These are phyloP conservation scores for Passiflora organensis DNA, from an alignment of 345 rosid genomes.

Conservation along the genomic window DNA sequence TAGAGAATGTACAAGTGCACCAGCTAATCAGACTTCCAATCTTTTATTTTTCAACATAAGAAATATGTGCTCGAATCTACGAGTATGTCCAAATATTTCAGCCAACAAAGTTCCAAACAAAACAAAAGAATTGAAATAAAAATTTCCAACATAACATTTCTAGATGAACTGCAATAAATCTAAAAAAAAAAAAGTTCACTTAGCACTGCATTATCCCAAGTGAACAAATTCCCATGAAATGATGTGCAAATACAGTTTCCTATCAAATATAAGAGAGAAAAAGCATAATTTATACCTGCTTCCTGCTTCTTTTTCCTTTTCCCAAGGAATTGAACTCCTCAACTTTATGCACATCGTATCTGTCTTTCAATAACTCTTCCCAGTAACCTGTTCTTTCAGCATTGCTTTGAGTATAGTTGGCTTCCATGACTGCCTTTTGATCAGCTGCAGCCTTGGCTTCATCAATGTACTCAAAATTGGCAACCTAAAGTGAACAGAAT, in stretches of 20 bases:
- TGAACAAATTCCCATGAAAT: too few relatives aligned
- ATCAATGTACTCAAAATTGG: constrained; percentile 91
- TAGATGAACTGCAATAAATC: too few relatives aligned
- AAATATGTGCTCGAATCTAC: constrained; percentile 1
- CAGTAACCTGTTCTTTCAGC: constrained; percentile 75
- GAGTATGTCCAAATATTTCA: constrained; percentile 1
- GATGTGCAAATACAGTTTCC: background rate
- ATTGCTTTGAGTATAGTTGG: constrained; percentile 40
- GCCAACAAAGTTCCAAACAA: background rate
- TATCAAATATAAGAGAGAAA: background rate
- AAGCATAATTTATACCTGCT: constrained; percentile 54
- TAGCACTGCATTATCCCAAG: too few relatives aligned
- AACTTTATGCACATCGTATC: constrained; percentile 68
- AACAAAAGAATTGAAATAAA: too few relatives aligned
- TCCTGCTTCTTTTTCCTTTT: constrained; percentile 92
- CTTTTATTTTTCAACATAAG: background rate
- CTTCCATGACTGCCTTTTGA: constrained; percentile 53
- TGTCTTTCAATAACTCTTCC: constrained; percentile 89
- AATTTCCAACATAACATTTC: too few relatives aligned
- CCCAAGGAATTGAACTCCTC: constrained; percentile 87
- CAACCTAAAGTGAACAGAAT: constrained; percentile 55
- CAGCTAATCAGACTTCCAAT: background rate
- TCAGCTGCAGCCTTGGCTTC: constrained; percentile 72
- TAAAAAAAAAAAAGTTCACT: too few relatives aligned
- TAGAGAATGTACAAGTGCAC: constrained; percentile 20